These are phyloP conservation scores for Brettanomyces sp. DNA, from an alignment of 805 yeast species.

Conservation along the genomic window DNA sequence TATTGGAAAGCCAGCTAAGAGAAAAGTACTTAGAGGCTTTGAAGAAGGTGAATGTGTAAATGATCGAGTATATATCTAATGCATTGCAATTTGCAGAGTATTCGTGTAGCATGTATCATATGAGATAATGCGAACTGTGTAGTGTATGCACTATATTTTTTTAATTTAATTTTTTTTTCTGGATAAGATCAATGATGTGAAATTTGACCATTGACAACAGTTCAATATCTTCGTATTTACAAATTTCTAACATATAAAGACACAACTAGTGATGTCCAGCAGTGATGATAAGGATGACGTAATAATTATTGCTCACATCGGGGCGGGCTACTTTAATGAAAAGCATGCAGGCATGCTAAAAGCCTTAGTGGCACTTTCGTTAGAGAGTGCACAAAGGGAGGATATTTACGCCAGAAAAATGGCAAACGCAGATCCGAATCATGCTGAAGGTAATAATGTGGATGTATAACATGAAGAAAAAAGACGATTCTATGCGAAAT, in stretches of 20 bases:
- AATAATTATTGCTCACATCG: slow-evolving; percentile 29
- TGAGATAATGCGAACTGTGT: too few species aligned
- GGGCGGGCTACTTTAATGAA: slow-evolving; percentile 40
- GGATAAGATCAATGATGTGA: too few species aligned
- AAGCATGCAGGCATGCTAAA: not conserved
- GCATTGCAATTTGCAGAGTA: too few species aligned
- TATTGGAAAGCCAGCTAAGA: slow-evolving; percentile 8
- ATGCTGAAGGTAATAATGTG: not conserved
- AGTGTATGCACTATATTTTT: too few species aligned
- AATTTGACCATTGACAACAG: too few species aligned
- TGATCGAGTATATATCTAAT: slow-evolving; percentile 24
- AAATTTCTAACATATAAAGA: too few species aligned
- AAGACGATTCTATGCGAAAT: not conserved
- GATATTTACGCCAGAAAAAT: not conserved
- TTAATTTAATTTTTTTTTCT: too few species aligned
- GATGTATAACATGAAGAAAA: not conserved
- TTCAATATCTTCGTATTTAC: too few species aligned
- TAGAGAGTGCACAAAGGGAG: not conserved
- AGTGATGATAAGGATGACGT: too few species aligned
- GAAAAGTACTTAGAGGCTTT: slow-evolving; percentile 10
- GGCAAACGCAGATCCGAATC: not conserved
- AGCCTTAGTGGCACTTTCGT: not conserved
- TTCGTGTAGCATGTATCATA: too few species aligned
- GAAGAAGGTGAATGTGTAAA: slow-evolving; percentile 19
- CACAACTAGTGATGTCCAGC: too few species aligned